A percentile compares a stretch with the other conserved stretches of the same genome.
These are phyloP conservation scores for Colletotrichum destructivum DNA, from an alignment of 2,329 filamentous ascomycete species.

Conservation along the genomic window DNA sequence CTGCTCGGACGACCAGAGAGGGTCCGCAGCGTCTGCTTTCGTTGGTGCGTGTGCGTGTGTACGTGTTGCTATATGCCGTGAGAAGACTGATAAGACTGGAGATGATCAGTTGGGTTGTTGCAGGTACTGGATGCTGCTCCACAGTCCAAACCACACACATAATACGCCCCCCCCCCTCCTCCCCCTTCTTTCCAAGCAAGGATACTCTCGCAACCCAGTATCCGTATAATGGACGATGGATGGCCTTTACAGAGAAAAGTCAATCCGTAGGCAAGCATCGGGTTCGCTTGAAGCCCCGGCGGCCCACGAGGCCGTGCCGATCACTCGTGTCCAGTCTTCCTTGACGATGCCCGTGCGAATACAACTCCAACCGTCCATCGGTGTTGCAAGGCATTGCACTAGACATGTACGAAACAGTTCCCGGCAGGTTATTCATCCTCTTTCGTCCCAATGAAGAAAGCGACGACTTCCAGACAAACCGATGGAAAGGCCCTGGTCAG, in stretches of 20 bases:
- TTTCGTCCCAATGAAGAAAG: background rate
- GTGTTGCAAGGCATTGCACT: background rate
- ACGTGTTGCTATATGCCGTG: constrained; percentile 4
- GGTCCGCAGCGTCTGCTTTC: background rate
- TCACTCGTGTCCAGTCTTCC: background rate
- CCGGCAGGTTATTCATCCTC: too few relatives aligned
- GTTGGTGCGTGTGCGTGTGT: background rate
- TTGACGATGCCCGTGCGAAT: constrained; percentile 34
- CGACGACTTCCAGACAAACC: background rate
- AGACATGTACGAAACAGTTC: background rate
- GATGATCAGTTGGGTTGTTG: background rate
- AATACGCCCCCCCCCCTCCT: too few relatives aligned
- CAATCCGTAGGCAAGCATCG: constrained; percentile 17
- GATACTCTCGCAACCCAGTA: background rate
- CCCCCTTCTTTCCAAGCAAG: constrained; percentile 16
- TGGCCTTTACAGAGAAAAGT: background rate
- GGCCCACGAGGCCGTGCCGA: constrained; percentile 11
- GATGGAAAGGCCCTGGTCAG: background rate
- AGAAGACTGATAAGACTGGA: constrained; percentile 7
- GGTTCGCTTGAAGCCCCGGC: background rate
- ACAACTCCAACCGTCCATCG: constrained; percentile 17
- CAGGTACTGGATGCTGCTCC: constrained; percentile 8
- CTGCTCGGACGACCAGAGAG: background rate
- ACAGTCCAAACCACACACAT: constrained; percentile 23
- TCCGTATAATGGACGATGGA: background rate